A percentile compares a stretch with the other conserved stretches of the same genome.
These are phyloP conservation scores for Picea mariana DNA, from an alignment of 83 land plant species.

Conservation along the genomic window DNA sequence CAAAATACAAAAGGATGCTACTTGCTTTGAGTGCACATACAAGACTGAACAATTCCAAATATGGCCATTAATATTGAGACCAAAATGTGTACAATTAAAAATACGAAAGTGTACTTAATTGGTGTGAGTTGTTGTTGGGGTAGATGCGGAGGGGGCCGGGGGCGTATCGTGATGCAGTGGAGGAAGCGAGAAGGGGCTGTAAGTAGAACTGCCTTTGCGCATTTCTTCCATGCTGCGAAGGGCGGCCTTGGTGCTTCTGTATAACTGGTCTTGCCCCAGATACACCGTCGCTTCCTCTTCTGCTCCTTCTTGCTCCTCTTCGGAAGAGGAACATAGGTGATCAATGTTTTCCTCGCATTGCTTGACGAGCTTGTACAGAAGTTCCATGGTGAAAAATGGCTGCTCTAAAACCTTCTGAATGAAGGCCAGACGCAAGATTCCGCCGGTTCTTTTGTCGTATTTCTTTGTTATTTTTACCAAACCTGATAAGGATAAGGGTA, in stretches of 20 bases:
- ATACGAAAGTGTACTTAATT: no score
- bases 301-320: neutral
- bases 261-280: neutral
- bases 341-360: constrained; percentile 14
- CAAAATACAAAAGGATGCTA: no score
- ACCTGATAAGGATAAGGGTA: constrained; percentile 7
- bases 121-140: no score
- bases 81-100: no score
- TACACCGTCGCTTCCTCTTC: neutral
- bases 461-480: constrained; percentile 37
- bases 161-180: neutral
- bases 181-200: constrained; percentile 19
- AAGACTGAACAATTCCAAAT: no score
- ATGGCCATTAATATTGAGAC: no score
- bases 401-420: constrained; percentile 29
- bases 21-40: no score
- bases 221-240: constrained; percentile 15
- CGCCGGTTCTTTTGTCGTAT: constrained; percentile 34
- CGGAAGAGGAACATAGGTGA: neutral
- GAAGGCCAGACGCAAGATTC: constrained; percentile 21
- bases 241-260: constrained; percentile 15
- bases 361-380: constrained; percentile 28
- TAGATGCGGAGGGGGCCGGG: no score
- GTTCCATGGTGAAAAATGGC: constrained; percentile 32
- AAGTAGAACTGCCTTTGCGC: constrained; percentile 25